These are phyloP conservation scores for Zygosaccharomyces rouxii DNA, from an alignment of 805 yeast genomes.

Conservation along the genomic window DNA sequence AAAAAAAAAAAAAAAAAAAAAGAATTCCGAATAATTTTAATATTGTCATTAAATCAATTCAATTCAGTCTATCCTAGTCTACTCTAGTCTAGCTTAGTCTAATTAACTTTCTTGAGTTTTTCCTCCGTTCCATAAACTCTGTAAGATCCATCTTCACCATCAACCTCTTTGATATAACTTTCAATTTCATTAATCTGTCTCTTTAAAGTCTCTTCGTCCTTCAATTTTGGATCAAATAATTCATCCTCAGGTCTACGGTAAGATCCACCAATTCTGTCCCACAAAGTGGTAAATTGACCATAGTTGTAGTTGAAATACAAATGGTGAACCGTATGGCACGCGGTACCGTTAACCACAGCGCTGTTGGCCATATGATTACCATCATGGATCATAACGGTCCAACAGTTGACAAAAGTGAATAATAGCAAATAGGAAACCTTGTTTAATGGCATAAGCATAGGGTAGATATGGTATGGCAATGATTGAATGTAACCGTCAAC, in stretches of 20 bases:
- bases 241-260: conserved; percentile 90
- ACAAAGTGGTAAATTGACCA: conserved; percentile 95
- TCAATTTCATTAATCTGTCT: conserved; percentile 74
- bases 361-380: conserved; percentile 93
- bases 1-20: background rate
- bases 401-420: conserved; percentile 89
- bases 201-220: conserved; percentile 58
- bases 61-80: conserved; percentile 4
- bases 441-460: conserved; percentile 88
- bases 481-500: conserved; percentile 94
- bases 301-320: conserved; percentile 95
- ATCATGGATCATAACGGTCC: conserved; percentile 99
- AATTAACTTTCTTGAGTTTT: conserved; percentile 15
- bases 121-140: conserved; percentile 66
- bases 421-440: conserved; percentile 75
- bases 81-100: no score
- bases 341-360: conserved; percentile 94
- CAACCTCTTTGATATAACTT: conserved; percentile 69
- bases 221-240: conserved; percentile 62
- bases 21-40: background rate
- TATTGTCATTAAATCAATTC: background rate
- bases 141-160: conserved; percentile 67
- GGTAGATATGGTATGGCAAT: conserved; percentile 88
- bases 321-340: conserved; percentile 97
- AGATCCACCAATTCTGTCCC: conserved; percentile 95